These are phyloP conservation scores for Neoboletus brunneissimus DNA, from an alignment of 768 basidiomycete genomes.

Conservation along the genomic window DNA sequence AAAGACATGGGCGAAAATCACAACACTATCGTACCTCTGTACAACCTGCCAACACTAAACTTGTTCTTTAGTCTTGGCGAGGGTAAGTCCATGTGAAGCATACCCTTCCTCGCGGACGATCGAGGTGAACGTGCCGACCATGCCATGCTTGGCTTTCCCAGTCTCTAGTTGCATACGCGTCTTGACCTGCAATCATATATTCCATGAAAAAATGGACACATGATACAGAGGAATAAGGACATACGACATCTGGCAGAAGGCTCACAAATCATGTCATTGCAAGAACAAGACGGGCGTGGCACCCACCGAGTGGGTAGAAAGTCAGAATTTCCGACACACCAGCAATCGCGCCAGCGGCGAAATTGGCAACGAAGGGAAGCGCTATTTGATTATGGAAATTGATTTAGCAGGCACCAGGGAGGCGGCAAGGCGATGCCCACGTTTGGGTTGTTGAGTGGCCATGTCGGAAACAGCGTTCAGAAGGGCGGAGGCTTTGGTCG, in stretches of 20 bases:
- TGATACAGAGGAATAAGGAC: constrained; percentile 30
- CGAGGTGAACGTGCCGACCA: constrained; percentile 77
- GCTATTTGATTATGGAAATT: constrained; percentile 42
- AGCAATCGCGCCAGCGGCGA: constrained; percentile 94
- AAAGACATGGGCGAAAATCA: neutral
- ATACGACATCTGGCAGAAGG: constrained; percentile 69
- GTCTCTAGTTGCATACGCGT: constrained; percentile 98
- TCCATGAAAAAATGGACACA: neutral
- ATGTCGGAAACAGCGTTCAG: constrained; percentile 8
- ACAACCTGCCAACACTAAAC: constrained; percentile 71
- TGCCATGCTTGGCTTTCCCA: constrained; percentile 69
- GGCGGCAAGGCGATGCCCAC: constrained; percentile 12
- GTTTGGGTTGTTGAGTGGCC: constrained; percentile 34
- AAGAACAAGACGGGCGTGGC: neutral
- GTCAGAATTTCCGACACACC: constrained; percentile 82
- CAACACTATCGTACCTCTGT: constrained; percentile 59
- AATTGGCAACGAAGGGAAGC: constrained; percentile 84
- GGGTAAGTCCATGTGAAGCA: constrained; percentile 19
- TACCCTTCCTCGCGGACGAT: constrained; percentile 94
- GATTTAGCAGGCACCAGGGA: neutral
- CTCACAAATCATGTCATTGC: constrained; percentile 9
- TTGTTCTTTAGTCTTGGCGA: neutral
- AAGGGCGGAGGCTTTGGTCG: constrained; percentile 1
- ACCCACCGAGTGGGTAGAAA: constrained; percentile 86
- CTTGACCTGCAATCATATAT: constrained; percentile 65